phyloP scores from a whole-genome alignment of 805 yeast species.

The Suhomyces tanzawaensis region DNA sequence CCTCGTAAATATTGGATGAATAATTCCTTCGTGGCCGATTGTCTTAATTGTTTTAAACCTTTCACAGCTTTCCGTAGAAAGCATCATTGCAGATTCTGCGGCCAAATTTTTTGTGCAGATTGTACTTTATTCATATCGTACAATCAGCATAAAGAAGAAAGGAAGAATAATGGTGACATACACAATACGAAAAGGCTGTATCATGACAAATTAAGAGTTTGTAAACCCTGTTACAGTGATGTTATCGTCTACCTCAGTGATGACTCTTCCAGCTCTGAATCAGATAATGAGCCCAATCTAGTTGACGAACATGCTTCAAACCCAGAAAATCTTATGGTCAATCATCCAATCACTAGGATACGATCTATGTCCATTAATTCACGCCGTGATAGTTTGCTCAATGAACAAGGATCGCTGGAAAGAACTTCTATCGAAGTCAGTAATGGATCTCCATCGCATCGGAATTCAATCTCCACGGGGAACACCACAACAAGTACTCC shows the following conservation, averaged over 20 bases:
- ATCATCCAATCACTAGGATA: conserved; percentile 27
- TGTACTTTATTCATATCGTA: conserved; percentile 70
- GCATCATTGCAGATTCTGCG: conserved; percentile 95
- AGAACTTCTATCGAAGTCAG: conserved; percentile 6
- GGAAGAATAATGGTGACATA: conserved; percentile 16
- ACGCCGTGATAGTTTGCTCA: conserved; percentile 17
- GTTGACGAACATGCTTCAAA: conserved; percentile 3
- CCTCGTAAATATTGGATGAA: conserved; percentile 93
- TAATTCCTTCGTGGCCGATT: conserved; percentile 86
- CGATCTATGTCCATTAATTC: conserved; percentile 30
- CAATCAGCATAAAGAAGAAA: conserved; percentile 49
- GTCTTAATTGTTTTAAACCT: conserved; percentile 75
- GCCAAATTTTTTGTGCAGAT: conserved; percentile 85
- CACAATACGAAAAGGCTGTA: conserved; percentile 43
- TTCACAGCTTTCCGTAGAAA: conserved; percentile 86
- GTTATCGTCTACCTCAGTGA: conserved; percentile 70
- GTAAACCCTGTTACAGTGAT: conserved; percentile 71
- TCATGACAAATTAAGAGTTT: conserved; percentile 71
- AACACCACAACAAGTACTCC: conserved; percentile 1
- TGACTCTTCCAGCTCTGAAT: conserved; percentile 44
- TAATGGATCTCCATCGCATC: conserved; percentile 5
- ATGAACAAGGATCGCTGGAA: conserved; percentile 10
- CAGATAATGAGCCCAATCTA: conserved; percentile 18
- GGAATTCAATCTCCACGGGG: neutral
- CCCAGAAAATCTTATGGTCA: conserved; percentile 19